These are phyloP conservation scores for Detonula confervacea DNA, from an alignment of 352 stramenopile genomes.

Conservation along the genomic window DNA sequence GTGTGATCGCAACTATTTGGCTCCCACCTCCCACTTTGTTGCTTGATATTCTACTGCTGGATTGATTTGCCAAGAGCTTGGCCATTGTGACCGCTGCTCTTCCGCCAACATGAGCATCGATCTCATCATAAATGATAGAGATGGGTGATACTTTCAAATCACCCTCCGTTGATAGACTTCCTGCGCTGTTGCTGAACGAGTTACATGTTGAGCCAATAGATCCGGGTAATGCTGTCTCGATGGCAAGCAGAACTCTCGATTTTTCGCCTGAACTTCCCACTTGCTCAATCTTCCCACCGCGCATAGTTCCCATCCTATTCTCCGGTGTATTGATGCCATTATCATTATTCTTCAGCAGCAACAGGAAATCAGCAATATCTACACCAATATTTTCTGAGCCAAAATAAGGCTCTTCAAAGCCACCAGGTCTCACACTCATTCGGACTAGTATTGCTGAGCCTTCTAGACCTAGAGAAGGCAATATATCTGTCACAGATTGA, in stretches of 20 bases:
- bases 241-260: slow-evolving; percentile 79
- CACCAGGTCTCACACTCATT: slow-evolving; percentile 43
- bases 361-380: slow-evolving; percentile 72
- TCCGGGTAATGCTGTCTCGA: slow-evolving; percentile 82
- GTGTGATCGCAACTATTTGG: slow-evolving; percentile 85
- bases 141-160: slow-evolving; percentile 54
- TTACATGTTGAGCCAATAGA: slow-evolving; percentile 61
- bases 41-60: slow-evolving; percentile 17
- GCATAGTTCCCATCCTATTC: slow-evolving; percentile 11
- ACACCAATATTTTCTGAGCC: slow-evolving; percentile 59
- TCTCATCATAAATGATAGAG: slow-evolving; percentile 86
- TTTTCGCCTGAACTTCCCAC: slow-evolving; percentile 85
- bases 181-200: slow-evolving; percentile 14
- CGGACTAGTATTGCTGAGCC: slow-evolving; percentile 59
- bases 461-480: slow-evolving; percentile 77
- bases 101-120: slow-evolving; percentile 86
- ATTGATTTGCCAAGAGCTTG: slow-evolving; percentile 83
- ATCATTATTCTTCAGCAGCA: slow-evolving; percentile 55
- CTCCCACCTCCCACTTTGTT: slow-evolving; percentile 27
- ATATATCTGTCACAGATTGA: slow-evolving; percentile 59
- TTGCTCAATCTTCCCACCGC: slow-evolving; percentile 70
- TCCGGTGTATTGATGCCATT: slow-evolving; percentile 8
- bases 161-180: slow-evolving; percentile 14
- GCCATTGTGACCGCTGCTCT: slow-evolving; percentile 80
- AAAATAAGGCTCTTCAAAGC: slow-evolving; percentile 49